Evolutionary conservation across 2,329 filamentous ascomycete genomes (phyloP).

Genomic region (Bisporella sp.): DNA sequence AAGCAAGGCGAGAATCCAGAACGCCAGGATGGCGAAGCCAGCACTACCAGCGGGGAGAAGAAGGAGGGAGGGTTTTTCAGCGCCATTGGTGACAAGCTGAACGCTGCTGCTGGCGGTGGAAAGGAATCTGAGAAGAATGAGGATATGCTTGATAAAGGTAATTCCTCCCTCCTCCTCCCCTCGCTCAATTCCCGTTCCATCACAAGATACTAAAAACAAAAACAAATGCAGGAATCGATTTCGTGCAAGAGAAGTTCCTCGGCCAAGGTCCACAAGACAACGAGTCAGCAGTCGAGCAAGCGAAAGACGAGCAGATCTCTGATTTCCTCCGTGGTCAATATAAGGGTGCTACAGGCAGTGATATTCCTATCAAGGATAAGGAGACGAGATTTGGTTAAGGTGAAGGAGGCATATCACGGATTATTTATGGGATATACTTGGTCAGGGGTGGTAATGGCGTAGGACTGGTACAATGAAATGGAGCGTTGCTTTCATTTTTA

Average conservation of each 20-base stretch:
- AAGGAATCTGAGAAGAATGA: slow-evolving; percentile 73
- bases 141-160: slow-evolving; percentile 76
- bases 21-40: slow-evolving; percentile 12
- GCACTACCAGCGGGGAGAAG: slow-evolving; percentile 13
- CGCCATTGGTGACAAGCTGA: slow-evolving; percentile 63
- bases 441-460: too few relatives aligned
- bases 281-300: slow-evolving; percentile 68
- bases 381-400: slow-evolving; percentile 33
- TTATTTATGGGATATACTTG: too few relatives aligned
- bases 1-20: slow-evolving; percentile 26
- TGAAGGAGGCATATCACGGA: background rate
- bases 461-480: too few relatives aligned
- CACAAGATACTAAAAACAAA: slow-evolving; percentile 8
- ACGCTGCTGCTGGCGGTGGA: slow-evolving; percentile 66
- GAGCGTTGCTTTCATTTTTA: too few relatives aligned
- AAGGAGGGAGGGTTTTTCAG: slow-evolving; percentile 39
- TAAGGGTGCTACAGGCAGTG: slow-evolving; percentile 60
- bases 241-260: slow-evolving; percentile 68
- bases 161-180: background rate
- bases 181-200: background rate
- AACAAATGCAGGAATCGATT: slow-evolving; percentile 57
- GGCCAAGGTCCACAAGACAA: slow-evolving; percentile 65
- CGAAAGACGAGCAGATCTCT: slow-evolving; percentile 73
- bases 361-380: slow-evolving; percentile 67
- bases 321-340: slow-evolving; percentile 66